A percentile compares a stretch with the other conserved stretches of the same genome.
Evolutionary conservation across 805 yeast genomes (phyloP).

Genomic region (Suhomyces emberorum): DNA sequence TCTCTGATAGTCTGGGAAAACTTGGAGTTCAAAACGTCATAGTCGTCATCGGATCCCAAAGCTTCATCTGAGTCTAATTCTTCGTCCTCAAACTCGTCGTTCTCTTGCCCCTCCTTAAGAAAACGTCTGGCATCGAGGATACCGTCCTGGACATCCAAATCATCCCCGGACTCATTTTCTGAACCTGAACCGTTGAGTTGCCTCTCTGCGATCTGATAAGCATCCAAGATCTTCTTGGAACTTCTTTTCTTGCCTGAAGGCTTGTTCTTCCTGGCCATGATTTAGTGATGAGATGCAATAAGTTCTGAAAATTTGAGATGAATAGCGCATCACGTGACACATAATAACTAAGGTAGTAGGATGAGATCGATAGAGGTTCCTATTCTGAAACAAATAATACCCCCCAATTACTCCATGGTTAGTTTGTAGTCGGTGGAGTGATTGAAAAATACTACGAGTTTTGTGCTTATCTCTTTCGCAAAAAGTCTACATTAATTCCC

Average conservation of each 20-base stretch:
- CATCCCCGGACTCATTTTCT: conserved; percentile 16
- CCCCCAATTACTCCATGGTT: too few relatives aligned
- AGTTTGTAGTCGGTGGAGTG: too few relatives aligned
- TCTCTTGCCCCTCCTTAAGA: conserved; percentile 21
- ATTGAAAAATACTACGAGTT: too few relatives aligned
- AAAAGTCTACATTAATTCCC: too few relatives aligned
- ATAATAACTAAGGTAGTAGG: too few relatives aligned
- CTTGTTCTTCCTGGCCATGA: conserved; percentile 13
- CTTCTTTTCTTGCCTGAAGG: conserved; percentile 30
- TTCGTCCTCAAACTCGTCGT: conserved; percentile 49
- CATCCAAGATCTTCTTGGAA: conserved; percentile 37
- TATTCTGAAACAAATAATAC: too few relatives aligned
- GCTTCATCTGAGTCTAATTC: conserved; percentile 87
- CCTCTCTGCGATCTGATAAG: conserved; percentile 44
- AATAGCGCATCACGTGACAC: conserved; percentile 2
- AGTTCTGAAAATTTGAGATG: conserved; percentile 1
- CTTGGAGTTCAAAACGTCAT: conserved; percentile 57
- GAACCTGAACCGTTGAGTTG: conserved; percentile 26
- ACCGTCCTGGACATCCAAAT: conserved; percentile 30
- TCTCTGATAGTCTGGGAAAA: conserved; percentile 70
- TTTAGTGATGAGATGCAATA: conserved; percentile 3
- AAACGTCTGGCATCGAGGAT: conserved; percentile 40
- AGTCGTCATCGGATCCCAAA: conserved; percentile 75
- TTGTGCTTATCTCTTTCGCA: too few relatives aligned
- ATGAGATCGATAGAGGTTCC: too few relatives aligned